phyloP scores from a whole-genome alignment of 306 rosid genomes.

The Quercus engelmannii region DNA sequence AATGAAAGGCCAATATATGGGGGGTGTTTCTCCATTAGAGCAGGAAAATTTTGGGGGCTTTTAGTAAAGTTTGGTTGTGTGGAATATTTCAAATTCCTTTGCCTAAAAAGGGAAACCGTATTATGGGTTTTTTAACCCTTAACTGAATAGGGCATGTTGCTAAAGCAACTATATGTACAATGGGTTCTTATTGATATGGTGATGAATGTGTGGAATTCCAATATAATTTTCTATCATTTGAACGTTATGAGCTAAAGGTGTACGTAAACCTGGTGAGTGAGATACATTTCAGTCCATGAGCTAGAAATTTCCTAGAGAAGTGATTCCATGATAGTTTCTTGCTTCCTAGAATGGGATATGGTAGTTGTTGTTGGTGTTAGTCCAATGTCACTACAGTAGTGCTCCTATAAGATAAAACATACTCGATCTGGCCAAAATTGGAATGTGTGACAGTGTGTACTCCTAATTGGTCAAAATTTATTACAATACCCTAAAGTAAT shows the following conservation, averaged over 20 bases:
- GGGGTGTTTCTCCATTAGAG: slow-evolving; percentile 13
- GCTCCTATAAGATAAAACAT: no score
- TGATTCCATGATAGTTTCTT: no score
- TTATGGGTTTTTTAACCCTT: slow-evolving; percentile 19
- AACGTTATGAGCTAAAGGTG: neutral
- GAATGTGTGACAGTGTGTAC: no score
- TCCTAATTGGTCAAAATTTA: no score
- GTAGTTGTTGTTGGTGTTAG: no score
- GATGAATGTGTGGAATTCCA: neutral
- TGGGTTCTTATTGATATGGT: slow-evolving; percentile 1
- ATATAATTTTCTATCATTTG: neutral
- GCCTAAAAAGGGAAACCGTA: neutral
- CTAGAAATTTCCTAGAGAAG: no score
- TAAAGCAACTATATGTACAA: slow-evolving; percentile 26
- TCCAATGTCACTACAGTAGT: no score
- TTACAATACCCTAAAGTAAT: neutral
- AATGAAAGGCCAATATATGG: slow-evolving; percentile 25
- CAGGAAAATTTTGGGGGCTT: slow-evolving; percentile 34
- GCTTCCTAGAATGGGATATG: no score
- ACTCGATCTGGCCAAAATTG: no score
- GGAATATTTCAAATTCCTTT: slow-evolving; percentile 11
- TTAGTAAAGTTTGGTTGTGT: slow-evolving; percentile 14
- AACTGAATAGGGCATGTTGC: slow-evolving; percentile 20
- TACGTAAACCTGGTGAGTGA: no score
- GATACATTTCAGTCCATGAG: no score